Evolutionary conservation across 306 rosid genomes (phyloP).

Genomic region (Biancaea sappan): DNA sequence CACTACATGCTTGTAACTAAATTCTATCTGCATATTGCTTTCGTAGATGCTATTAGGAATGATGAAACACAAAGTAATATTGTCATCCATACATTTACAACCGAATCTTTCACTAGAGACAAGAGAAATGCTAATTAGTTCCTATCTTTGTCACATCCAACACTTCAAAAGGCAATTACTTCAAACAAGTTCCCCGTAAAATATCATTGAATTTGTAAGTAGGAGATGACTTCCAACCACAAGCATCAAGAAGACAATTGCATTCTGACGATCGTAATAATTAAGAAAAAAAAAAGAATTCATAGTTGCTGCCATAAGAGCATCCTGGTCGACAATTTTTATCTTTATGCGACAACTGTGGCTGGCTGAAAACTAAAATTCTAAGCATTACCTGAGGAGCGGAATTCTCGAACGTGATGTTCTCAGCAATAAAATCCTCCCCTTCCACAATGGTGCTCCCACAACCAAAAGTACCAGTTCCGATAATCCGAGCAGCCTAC

Average conservation of each 20-base stretch:
- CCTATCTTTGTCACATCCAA: slow-evolving; percentile 3
- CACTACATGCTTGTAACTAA: not conserved
- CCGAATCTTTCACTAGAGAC: not conserved
- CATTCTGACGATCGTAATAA: not conserved
- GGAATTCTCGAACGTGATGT: slow-evolving; percentile 87
- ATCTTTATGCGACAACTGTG: no score
- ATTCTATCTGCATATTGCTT: not conserved
- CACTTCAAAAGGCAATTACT: not conserved
- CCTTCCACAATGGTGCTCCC: slow-evolving; percentile 89
- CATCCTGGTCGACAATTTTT: not conserved
- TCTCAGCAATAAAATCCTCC: slow-evolving; percentile 90
- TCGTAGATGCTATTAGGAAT: slow-evolving; percentile 10
- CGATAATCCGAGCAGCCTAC: slow-evolving; percentile 66
- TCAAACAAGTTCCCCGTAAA: slow-evolving; percentile 14
- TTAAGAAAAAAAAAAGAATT: not conserved
- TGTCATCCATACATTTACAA: slow-evolving; percentile 15
- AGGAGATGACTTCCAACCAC: slow-evolving; percentile 3
- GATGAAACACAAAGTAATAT: slow-evolving; percentile 11
- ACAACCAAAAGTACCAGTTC: slow-evolving; percentile 92
- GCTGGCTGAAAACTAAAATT: slow-evolving; percentile 17
- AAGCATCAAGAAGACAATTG: slow-evolving; percentile 19
- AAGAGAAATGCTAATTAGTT: slow-evolving; percentile 12
- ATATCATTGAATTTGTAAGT: not conserved
- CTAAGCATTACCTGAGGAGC: slow-evolving; percentile 65
- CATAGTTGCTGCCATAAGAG: not conserved